Evolutionary conservation across 768 basidiomycete species (phyloP).

Genomic region (Mycena alexandri): DNA sequence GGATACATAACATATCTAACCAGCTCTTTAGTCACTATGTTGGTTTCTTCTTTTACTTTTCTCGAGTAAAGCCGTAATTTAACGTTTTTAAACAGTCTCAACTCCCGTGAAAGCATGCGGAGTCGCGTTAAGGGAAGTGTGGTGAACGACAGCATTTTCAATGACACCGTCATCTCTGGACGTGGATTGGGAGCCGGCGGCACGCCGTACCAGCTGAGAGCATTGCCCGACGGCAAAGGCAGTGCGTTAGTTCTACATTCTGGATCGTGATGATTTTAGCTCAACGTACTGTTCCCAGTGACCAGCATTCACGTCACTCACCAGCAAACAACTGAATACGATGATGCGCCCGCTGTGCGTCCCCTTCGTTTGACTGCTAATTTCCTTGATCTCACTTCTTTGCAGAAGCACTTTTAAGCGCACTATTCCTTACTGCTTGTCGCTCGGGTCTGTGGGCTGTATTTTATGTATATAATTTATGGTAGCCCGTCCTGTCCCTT

Average conservation of each 20-base stretch:
- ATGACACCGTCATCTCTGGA: not conserved
- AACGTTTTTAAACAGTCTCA: constrained; percentile 1
- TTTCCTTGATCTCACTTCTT: too few relatives aligned
- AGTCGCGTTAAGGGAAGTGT: too few relatives aligned
- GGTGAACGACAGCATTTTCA: not conserved
- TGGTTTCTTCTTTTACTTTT: not conserved
- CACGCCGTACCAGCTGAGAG: constrained; percentile 5
- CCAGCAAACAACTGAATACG: constrained; percentile 3
- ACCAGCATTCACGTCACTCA: constrained; percentile 1
- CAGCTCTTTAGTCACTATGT: constrained; percentile 1
- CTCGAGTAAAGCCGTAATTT: not conserved
- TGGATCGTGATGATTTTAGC: not conserved
- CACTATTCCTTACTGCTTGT: too few relatives aligned
- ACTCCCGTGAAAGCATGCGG: constrained; percentile 11
- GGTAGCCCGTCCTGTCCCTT: too few relatives aligned
- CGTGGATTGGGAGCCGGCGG: not conserved
- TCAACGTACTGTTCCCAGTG: not conserved
- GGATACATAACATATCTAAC: not conserved
- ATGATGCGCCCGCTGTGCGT: too few relatives aligned
- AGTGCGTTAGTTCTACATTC: not conserved
- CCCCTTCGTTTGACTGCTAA: too few relatives aligned
- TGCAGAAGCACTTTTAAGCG: too few relatives aligned
- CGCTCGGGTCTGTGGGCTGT: too few relatives aligned
- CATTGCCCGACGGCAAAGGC: not conserved
- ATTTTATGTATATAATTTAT: too few relatives aligned